Evolutionary conservation across 306 rosid species (phyloP), one percentile per base, ranked within the genome.

Genomic region (Glycine latifolia): DNA sequence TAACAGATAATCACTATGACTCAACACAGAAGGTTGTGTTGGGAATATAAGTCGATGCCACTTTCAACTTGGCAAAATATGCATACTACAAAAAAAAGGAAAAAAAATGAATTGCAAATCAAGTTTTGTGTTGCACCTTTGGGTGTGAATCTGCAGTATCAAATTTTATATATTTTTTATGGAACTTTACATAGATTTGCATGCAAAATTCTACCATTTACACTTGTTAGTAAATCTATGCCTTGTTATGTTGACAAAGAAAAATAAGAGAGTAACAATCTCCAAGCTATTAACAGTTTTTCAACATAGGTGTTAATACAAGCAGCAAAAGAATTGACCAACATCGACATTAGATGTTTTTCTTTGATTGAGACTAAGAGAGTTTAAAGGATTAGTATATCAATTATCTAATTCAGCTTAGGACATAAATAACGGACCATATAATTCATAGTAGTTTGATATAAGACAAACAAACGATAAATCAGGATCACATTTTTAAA

Each of bases 241-340:
- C 80, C 47, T 0, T 62, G 49, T 9, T 14, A 10, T 76, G 62
- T 49, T 49, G 14, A 53, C 7, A 6, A 13, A n/a, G n/a, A n/a
- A n/a, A n/a, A n/a, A n/a, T n/a, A 82, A 10, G 50, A 68, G 39
- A 80, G 85, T 89, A 20, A 88, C 89, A 79, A 91, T 87, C 71
- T 94, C 91, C 60, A 90, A 90, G 89, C 94, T 87, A 87, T 83
- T 68, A 82, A 61, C 43, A 41, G 50, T 55, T 76, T 61, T 81
- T 75, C 67, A 47, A 17, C 31, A 72, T 41, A 53, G 35, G 8
- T 35, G 67, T 75, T 53, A 33, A 55, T 55, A 44, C 67, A 35
- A 31, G 58, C 56, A 65, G 5, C 71, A 60, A 54, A 76, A 70
- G 14, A 39, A 39, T 5, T 39, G 44, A 5, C 44, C 44, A 39